phyloP scores from a whole-genome alignment of 2,329 filamentous ascomycete species.

The Ceratocystiopsis brevicomis region DNA sequence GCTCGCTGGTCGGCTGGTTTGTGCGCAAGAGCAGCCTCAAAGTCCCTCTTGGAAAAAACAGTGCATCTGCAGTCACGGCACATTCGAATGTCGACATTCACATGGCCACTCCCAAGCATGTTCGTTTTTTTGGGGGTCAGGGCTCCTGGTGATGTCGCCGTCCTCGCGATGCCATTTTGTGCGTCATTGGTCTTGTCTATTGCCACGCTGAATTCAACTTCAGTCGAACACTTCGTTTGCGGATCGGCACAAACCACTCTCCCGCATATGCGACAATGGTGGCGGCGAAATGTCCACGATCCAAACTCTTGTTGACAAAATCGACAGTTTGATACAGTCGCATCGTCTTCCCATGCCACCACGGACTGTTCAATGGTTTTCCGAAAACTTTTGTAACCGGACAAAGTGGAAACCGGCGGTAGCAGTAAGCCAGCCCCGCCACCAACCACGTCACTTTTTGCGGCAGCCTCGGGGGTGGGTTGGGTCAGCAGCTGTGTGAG shows the following conservation, averaged over 20 bases:
- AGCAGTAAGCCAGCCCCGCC: constrained; percentile 30
- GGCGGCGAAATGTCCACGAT: constrained; percentile 76
- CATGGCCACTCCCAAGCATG: constrained; percentile 19
- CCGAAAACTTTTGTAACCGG: constrained; percentile 53
- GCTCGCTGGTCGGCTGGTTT: constrained; percentile 59
- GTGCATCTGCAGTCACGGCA: constrained; percentile 66
- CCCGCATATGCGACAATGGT: constrained; percentile 89
- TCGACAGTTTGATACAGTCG: constrained; percentile 60
- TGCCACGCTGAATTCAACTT: constrained; percentile 59
- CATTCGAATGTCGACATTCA: constrained; percentile 71
- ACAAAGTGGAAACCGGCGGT: constrained; percentile 35
- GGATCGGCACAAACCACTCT: constrained; percentile 82
- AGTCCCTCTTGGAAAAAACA: constrained; percentile 52
- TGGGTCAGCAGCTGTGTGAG: constrained; percentile 68
- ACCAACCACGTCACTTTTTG: neutral
- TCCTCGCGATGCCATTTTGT: no score
- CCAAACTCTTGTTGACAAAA: constrained; percentile 95
- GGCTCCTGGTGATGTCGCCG: no score
- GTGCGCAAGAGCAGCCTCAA: constrained; percentile 46
- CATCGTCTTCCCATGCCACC: constrained; percentile 89
- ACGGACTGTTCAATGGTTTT: constrained; percentile 79
- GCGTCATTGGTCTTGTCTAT: no score
- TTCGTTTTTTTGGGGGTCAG: constrained; percentile 11
- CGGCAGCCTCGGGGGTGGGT: constrained; percentile 23
- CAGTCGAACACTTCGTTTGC: constrained; percentile 64